Percentiles rank a stretch among this genome's conserved stretches.
These are phyloP conservation scores for Tuber calosporum DNA, from an alignment of 495 filamentous ascomycete species.

Conservation along the genomic window DNA sequence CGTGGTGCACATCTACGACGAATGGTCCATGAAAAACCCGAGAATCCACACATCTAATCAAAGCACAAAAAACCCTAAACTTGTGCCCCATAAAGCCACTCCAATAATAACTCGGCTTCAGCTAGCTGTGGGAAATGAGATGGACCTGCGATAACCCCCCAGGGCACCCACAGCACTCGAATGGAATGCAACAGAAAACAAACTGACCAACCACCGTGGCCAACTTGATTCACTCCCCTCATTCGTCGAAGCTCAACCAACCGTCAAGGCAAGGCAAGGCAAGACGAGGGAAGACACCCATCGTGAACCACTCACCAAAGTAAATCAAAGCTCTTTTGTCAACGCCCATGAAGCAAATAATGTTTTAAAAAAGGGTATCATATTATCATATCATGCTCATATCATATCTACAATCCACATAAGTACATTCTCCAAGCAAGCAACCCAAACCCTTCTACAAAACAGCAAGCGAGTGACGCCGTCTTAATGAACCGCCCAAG, in stretches of 20 bases:
- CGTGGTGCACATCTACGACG: no score
- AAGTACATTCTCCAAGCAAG: constrained; percentile 1
- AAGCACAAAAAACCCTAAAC: background rate
- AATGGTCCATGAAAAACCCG: background rate
- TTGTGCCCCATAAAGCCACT: background rate
- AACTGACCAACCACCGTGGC: no score
- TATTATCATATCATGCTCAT: background rate
- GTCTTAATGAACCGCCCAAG: background rate
- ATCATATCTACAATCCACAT: background rate
- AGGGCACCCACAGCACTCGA: no score
- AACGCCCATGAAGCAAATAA: background rate
- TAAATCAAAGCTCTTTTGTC: background rate
- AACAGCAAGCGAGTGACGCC: constrained; percentile 1
- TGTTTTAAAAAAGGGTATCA: background rate
- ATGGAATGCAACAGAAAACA: no score
- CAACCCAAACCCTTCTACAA: constrained; percentile 1
- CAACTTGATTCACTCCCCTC: no score
- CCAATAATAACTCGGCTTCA: background rate
- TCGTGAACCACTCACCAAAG: background rate
- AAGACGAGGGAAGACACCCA: background rate
- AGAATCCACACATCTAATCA: background rate
- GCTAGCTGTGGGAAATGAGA: background rate
- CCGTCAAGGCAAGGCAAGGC: no score
- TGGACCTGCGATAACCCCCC: background rate
- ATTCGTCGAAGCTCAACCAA: no score